These are phyloP conservation scores for Entonaema liquescens DNA, from an alignment of 495 filamentous ascomycete genomes.

Conservation along the genomic window DNA sequence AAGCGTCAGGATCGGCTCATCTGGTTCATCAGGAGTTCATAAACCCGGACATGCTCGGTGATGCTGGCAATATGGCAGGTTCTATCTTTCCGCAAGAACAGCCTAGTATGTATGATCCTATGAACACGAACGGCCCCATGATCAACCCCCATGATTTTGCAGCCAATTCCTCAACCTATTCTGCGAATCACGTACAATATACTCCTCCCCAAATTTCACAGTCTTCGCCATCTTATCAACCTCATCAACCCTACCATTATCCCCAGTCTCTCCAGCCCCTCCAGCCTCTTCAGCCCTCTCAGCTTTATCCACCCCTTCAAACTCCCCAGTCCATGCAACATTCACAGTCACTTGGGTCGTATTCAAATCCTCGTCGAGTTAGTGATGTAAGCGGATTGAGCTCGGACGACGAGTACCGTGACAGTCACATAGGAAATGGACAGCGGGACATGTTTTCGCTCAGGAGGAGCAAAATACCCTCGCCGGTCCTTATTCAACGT, in stretches of 20 bases:
- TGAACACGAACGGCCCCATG: neutral
- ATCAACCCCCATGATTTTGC: neutral
- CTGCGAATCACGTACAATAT: neutral
- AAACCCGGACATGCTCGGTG: constrained; percentile 11
- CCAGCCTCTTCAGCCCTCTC: neutral
- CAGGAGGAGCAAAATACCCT: constrained; percentile 12
- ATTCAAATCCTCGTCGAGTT: neutral
- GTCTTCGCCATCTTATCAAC: neutral
- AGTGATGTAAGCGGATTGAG: neutral
- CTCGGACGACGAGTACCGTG: neutral
- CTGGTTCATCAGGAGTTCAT: neutral
- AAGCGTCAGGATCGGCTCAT: neutral
- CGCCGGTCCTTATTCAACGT: neutral
- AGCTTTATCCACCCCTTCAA: neutral
- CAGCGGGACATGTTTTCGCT: neutral
- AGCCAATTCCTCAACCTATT: neutral
- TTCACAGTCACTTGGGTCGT: neutral
- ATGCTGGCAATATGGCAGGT: neutral
- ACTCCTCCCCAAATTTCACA: neutral
- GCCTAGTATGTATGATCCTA: neutral
- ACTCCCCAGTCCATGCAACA: neutral
- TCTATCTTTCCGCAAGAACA: neutral
- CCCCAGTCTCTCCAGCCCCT: neutral
- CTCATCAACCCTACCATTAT: neutral
- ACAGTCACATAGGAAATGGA: neutral